phyloP scores from a whole-genome alignment of 2,329 filamentous ascomycete genomes.

The Fusarium buxicola region DNA sequence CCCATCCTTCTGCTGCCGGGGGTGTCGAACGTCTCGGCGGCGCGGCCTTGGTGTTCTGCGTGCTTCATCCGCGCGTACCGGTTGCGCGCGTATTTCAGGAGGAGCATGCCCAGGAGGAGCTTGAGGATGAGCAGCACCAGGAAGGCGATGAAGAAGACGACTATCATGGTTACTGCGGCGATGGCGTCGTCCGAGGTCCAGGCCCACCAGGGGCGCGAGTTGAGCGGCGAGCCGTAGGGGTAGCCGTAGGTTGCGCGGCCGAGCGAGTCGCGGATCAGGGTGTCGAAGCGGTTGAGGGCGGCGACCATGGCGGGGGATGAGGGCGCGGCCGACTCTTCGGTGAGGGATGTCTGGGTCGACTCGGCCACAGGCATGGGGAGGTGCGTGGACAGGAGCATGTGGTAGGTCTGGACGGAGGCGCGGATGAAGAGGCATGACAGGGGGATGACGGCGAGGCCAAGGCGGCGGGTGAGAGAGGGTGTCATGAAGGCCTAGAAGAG shows the following conservation, averaged over 20 bases:
- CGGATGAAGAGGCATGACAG: constrained; percentile 95
- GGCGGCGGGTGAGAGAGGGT: constrained; percentile 87
- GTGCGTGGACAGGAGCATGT: constrained; percentile 95
- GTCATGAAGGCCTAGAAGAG: constrained; percentile 80
- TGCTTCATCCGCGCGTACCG: constrained; percentile 85
- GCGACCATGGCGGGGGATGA: constrained; percentile 81
- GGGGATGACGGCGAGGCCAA: constrained; percentile 91
- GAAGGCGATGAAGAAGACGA: constrained; percentile 87
- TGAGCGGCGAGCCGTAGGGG: constrained; percentile 56
- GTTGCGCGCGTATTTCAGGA: constrained; percentile 82
- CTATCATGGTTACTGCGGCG: constrained; percentile 81
- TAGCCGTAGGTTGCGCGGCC: constrained; percentile 78
- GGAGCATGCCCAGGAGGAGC: constrained; percentile 86
- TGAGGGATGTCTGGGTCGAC: constrained; percentile 73
- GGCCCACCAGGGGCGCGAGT: constrained; percentile 59
- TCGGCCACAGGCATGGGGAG: constrained; percentile 78
- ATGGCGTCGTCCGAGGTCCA: constrained; percentile 80
- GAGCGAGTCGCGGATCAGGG: constrained; percentile 78
- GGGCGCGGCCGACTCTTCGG: constrained; percentile 70
- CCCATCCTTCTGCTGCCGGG: constrained; percentile 78
- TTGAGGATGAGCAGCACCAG: constrained; percentile 87
- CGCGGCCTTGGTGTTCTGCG: constrained; percentile 66
- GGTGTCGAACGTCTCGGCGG: constrained; percentile 69
- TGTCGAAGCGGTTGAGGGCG: constrained; percentile 82
- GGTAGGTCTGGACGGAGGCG: constrained; percentile 93